Evolutionary conservation across 768 basidiomycete genomes (phyloP), one percentile per base, ranked within the genome.

Genomic region (Collybia nuda): DNA sequence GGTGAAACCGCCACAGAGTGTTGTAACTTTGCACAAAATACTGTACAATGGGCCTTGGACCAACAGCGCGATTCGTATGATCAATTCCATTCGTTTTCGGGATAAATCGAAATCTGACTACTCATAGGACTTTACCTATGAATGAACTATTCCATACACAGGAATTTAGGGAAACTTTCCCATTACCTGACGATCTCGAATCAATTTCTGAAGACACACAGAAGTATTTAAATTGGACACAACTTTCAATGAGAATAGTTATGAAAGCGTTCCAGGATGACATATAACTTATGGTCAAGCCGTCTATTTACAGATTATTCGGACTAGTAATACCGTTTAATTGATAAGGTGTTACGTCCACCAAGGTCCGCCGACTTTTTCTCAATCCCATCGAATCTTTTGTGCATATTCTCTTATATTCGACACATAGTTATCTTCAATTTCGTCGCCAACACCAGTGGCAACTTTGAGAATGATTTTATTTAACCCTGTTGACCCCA

Each of bases 381-480:
- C 15, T 72, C 58, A 80, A 67, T 93, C 91, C 94, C 94, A 96
- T 32, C 79, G 69, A 61, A 96, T 86, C 65, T 73, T 81, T 51
- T 69, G 68, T 9, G 85, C 78, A 60, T 93, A 95, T 56, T 88
- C 81, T 51, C 79, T 75, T 54, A 98, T 95, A 50, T 82, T 72
- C 1, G 90, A 93, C 42, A 90, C 86, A 56, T 84, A 84, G 43
- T 62, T 73, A 51, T 93, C 85, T 53, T 79, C 62, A 24, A 94
- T 71, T 60, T 91, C 85, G 51, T 89, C 67, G 2, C 85, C 89
- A 12, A 76, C 81, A 0, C 96, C 96, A 5, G 93, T 87, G 24
- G 88, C 95, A 6, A 97, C 87, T 67, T 92, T 87, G 24, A 97
- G 66, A 50, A 98, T 81, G n/a, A 97, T 84, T 64, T 93, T 90